phyloP scores from a whole-genome alignment of 176 grass and related monocot genomes.

The Triticum timopheevii region DNA sequence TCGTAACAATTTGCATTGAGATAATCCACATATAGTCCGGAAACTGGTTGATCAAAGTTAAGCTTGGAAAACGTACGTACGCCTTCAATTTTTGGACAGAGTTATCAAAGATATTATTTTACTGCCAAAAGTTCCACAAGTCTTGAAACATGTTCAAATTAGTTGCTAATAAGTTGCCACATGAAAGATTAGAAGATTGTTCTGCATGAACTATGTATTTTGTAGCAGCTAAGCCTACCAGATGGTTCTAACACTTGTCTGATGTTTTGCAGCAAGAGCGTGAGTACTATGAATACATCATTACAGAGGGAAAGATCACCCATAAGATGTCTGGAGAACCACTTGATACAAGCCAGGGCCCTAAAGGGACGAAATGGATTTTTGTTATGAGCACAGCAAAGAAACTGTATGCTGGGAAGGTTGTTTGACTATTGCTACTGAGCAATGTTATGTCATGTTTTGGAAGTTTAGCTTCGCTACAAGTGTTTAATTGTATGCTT shows the following conservation, averaged over 20 bases:
- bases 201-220: background rate
- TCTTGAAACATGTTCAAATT: background rate
- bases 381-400: conserved; percentile 87
- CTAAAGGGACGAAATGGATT: conserved; percentile 82
- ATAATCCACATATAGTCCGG: no score
- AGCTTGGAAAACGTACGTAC: no score
- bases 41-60: no score
- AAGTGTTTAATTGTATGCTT: background rate
- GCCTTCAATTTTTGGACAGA: no score
- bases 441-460: conserved; percentile 9
- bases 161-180: background rate
- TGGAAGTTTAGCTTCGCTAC: background rate
- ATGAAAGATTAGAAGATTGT: background rate
- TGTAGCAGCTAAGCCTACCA: no score
- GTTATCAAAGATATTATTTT: background rate
- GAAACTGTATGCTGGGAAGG: conserved; percentile 77
- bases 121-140: background rate
- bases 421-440: conserved; percentile 31
- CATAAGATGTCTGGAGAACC: conserved; percentile 62
- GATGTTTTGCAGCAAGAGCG: conserved; percentile 68
- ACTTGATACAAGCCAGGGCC: conserved; percentile 58
- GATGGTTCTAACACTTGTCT: background rate
- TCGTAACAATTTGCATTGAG: no score
- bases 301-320: conserved; percentile 50
- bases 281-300: conserved; percentile 67